Evolutionary conservation across 805 yeast species (phyloP).

Genomic region (Pichia rugopelliculosa): DNA sequence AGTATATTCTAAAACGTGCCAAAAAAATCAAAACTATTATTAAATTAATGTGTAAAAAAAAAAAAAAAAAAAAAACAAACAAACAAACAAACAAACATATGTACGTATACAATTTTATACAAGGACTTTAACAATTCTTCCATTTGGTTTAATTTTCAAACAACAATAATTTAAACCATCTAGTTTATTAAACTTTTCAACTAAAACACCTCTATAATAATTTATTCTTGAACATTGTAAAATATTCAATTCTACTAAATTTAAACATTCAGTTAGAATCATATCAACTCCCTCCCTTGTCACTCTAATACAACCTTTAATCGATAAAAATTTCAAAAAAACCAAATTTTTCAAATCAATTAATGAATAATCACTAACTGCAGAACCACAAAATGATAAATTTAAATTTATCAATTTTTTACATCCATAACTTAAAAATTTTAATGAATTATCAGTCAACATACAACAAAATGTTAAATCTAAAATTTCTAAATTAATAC

Average conservation of each 20-base stretch:
- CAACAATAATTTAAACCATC: constrained; percentile 46
- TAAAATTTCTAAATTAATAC: constrained; percentile 47
- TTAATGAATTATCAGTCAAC: constrained; percentile 59
- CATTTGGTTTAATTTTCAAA: constrained; percentile 41
- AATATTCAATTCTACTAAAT: constrained; percentile 47
- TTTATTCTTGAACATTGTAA: constrained; percentile 70
- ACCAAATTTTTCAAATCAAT: constrained; percentile 52
- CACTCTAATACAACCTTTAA: constrained; percentile 69
- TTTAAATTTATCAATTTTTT: constrained; percentile 45
- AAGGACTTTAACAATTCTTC: constrained; percentile 51
- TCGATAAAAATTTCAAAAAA: constrained; percentile 38
- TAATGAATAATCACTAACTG: constrained; percentile 66
- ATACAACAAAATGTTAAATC: constrained; percentile 74
- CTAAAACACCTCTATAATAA: constrained; percentile 53
- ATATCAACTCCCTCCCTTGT: constrained; percentile 74
- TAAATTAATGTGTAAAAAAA: no score
- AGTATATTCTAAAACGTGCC: no score
- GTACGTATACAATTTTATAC: no score
- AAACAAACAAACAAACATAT: neutral
- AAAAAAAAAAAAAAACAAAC: neutral
- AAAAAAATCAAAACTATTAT: no score
- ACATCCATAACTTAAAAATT: constrained; percentile 61
- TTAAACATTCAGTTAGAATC: constrained; percentile 47
- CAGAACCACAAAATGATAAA: constrained; percentile 70
- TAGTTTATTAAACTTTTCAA: constrained; percentile 44